Conservation (phyloP, 495 filamentous ascomycete species). For the Tuber umbilicatum region DNA sequence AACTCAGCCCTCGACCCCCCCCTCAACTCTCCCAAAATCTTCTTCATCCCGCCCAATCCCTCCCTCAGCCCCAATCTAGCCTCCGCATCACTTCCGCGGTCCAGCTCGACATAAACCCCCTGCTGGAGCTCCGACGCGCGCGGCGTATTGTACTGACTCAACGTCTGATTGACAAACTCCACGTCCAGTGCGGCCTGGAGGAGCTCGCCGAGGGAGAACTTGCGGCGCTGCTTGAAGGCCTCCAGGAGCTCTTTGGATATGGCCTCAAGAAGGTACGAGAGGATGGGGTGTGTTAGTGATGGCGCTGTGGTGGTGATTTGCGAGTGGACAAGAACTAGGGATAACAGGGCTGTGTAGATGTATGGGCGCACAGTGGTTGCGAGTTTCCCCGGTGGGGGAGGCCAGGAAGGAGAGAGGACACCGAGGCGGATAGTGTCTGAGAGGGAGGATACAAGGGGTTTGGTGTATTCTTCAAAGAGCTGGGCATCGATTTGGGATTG, state of each 20-base stretch:
- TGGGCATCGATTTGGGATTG: conserved; percentile 79
- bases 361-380: conserved; percentile 76
- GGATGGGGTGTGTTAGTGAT: conserved; percentile 62
- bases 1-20: conserved; percentile 83
- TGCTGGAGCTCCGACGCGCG: conserved; percentile 70
- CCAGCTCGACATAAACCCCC: conserved; percentile 81
- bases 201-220: conserved; percentile 68
- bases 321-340: conserved; percentile 79
- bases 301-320: conserved; percentile 78
- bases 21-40: conserved; percentile 70
- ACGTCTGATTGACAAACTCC: conserved; percentile 90
- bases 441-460: conserved; percentile 59
- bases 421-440: conserved; percentile 61
- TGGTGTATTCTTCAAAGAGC: conserved; percentile 84
- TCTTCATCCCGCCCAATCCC: conserved; percentile 83
- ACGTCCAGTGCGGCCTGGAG: conserved; percentile 97
- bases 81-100: conserved; percentile 76
- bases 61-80: conserved; percentile 70
- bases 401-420: conserved; percentile 64
- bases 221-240: conserved; percentile 59
- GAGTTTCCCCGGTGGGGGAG: conserved; percentile 52
- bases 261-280: conserved; percentile 74
- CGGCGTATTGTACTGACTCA: conserved; percentile 81
- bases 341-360: conserved; percentile 75
- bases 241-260: conserved; percentile 62